phyloP scores from a whole-genome alignment of 1,284 basidiomycete genomes.

The Cryptococcus neoformans region DNA sequence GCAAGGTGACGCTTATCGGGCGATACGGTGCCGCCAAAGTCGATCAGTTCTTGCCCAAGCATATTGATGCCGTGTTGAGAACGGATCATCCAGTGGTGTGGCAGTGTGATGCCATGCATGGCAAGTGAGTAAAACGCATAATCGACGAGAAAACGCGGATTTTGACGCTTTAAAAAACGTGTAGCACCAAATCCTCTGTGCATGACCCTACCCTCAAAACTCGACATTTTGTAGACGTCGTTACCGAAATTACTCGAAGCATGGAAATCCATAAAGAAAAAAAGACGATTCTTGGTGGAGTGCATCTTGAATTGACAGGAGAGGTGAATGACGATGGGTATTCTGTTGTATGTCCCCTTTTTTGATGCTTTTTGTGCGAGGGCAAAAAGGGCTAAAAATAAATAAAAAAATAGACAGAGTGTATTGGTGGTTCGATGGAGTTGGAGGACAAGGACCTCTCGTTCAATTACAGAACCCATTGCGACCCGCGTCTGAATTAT shows the following conservation, averaged over 20 bases:
- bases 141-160: neutral
- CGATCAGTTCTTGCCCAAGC: conserved; percentile 67
- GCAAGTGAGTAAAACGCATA: conserved; percentile 19
- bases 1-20: conserved; percentile 86
- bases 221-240: conserved; percentile 85
- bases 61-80: conserved; percentile 78
- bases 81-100: conserved; percentile 85
- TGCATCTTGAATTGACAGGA: conserved; percentile 94
- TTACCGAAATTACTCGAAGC: conserved; percentile 78
- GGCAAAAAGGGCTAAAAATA: neutral
- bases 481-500: conserved; percentile 55
- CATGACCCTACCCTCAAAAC: conserved; percentile 68
- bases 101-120: conserved; percentile 91
- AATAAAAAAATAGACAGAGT: conserved; percentile 53
- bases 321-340: conserved; percentile 90
- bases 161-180: neutral
- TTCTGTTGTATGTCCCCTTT: conserved; percentile 59
- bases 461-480: conserved; percentile 54
- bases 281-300: conserved; percentile 79
- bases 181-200: conserved; percentile 73
- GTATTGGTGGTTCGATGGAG: conserved; percentile 58
- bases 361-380: no score
- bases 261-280: conserved; percentile 73
- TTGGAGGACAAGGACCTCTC: conserved; percentile 55
- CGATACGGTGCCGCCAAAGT: conserved; percentile 90